Evolutionary conservation across 2,329 filamentous ascomycete genomes (phyloP).

Genomic region (Paradendryphiella salina): DNA sequence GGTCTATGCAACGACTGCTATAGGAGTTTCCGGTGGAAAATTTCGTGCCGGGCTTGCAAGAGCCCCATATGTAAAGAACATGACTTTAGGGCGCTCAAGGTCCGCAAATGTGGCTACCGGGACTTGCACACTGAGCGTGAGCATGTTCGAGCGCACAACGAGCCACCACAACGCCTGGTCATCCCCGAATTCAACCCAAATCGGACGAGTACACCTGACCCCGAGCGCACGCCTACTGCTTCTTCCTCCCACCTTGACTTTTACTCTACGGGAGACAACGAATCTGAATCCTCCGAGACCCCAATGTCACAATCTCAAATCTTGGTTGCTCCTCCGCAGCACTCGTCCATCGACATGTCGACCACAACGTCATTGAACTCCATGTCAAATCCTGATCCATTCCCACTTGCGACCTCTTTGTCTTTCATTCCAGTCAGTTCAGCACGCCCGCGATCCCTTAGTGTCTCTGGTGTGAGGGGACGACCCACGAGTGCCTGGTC

Average conservation of each 20-base stretch:
- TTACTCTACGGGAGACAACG: conserved; percentile 30
- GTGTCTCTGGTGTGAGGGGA: conserved; percentile 43
- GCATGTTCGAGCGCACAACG: conserved; percentile 43
- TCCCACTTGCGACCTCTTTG: conserved; percentile 26
- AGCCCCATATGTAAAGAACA: conserved; percentile 63
- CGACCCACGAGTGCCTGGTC: conserved; percentile 37
- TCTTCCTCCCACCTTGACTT: conserved; percentile 27
- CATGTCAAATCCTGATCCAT: conserved; percentile 30
- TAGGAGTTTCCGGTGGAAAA: conserved; percentile 61
- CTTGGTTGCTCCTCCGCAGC: conserved; percentile 27
- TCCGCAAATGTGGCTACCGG: conserved; percentile 61
- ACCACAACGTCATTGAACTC: conserved; percentile 34
- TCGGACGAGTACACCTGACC: conserved; percentile 25
- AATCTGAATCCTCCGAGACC: conserved; percentile 34
- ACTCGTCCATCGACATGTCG: conserved; percentile 37
- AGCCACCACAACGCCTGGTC: conserved; percentile 37
- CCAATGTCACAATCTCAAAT: conserved; percentile 45
- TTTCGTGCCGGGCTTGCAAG: conserved; percentile 61
- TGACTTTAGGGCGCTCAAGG: conserved; percentile 59
- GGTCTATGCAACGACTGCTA: conserved; percentile 63
- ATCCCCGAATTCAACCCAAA: conserved; percentile 47
- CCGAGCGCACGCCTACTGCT: conserved; percentile 32
- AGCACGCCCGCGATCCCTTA: conserved; percentile 45
- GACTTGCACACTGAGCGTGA: conserved; percentile 57
- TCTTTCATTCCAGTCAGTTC: conserved; percentile 41